Base-by-base conservation (phyloP, 768 basidiomycete species). In the Russula virescens region DNA sequence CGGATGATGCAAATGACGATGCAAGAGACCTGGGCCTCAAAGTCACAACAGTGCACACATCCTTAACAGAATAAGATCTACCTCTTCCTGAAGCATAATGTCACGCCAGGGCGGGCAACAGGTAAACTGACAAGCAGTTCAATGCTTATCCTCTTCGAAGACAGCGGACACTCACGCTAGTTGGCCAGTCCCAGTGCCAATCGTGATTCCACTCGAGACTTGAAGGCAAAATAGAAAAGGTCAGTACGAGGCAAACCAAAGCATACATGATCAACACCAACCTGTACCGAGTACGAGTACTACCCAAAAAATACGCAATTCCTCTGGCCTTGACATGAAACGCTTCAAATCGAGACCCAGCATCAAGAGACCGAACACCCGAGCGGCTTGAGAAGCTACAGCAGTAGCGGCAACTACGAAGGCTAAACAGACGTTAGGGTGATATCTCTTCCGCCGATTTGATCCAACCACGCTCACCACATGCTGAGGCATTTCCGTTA, bases 1-100 rank as follows among this genome's bases (percentile, higher is more conserved):
- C 25, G 0, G 75, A 76, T 23, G 73, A 71, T 25, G 71, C 64
- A 40, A 81, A 68, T 14, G 79, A 72, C 0, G 75, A 73, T 3
- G 76, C 74, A 13, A 78, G 67, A 64, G 72, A 77, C 49, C 81
- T 82, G 38, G 64, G 25, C n/a, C 55, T 14, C 34, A 21, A 58
- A n/a, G 25, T 45, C 45, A 61, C 46, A 48, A 26, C 2, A 21
- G 38, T 23, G 43, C 49, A 45, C 21, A 13, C 14, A 10, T 2
- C 38, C 38, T 16, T 50, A 10, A 21, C 0, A 6, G 23, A 3
- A 65, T 25, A 21, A 1, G 19, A 48, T 34, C 31, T 60, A 63
- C 62, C 62, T 63, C 38, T 49, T 60, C 40, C 58, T 63, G 58
- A 45, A 43, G 38, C 62, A 63, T 19, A 49, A 34, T 6, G 58